Evolutionary conservation across 805 yeast species (phyloP), one percentile per base, ranked within the genome.

Genomic region (Sporopachydermia lactativora): DNA sequence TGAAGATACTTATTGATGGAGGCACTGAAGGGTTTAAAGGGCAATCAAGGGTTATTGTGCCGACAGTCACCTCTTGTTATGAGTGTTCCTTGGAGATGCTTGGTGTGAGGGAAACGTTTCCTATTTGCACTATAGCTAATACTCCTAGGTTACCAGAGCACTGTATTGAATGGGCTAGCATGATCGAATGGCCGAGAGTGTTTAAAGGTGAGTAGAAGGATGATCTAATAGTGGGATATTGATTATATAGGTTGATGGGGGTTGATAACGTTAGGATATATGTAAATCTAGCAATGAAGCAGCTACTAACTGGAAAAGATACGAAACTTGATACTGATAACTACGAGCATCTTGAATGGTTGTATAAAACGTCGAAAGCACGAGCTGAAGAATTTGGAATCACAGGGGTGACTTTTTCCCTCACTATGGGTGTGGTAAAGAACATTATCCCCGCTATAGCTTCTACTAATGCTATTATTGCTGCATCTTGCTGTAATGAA

Each of bases 1-100:
- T 73, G 15, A 73, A 75, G 37, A 85, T 86, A 0, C 57, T 89
- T 53, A 75, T 92, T 13, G 98, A 89, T 55, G 96, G 96, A 3
- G 98, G 96, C 2, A 81, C 95, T 0, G 97, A 89, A 54, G 96
- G 96, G 0, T 80, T 89, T 52, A 71, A 81, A 47, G 98, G 98
- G 2, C 95, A 89, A 52, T 72, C 86, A 11, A 76, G 95, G 51
- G 80, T 85, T 11, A 85, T 89, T 34, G 59, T 86, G 14, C 97
- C 98, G 1, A 75, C 84, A 0, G 58, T 85, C 19, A 75, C 89
- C 0, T 81, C 96, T 0, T 89, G 98, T 59, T 89, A 84, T 62
- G 97, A 89, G 55, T 89, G 98, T 52, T 81, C 95, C 3, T 62
- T 83, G 41, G 81, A 78, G 43, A 70, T 94, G 56, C 63, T 86